Evolutionary conservation across 2,329 filamentous ascomycete species (phyloP).

Genomic region (Byssothecium circinans): DNA sequence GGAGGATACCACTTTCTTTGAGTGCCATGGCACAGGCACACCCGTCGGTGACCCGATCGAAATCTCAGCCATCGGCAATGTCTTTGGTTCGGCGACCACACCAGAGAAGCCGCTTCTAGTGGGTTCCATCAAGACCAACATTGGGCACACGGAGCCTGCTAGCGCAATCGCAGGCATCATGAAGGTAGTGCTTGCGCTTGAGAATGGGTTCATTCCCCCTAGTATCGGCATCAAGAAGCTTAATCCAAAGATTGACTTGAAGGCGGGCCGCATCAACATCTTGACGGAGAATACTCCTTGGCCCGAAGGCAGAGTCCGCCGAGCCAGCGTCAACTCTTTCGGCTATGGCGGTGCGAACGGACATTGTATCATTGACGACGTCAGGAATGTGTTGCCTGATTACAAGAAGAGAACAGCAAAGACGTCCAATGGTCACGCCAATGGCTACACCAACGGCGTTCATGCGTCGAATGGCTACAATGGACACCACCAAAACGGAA

Average conservation of each 20-base stretch:
- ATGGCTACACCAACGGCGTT: too few relatives aligned
- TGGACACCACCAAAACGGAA: too few relatives aligned
- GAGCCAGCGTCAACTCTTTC: conserved; percentile 49
- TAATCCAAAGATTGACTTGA: conserved; percentile 19
- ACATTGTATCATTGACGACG: conserved; percentile 1
- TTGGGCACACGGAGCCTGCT: conserved; percentile 46
- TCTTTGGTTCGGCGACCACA: neutral
- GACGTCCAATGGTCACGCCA: too few relatives aligned
- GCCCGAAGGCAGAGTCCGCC: conserved; percentile 8
- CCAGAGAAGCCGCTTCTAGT: conserved; percentile 10
- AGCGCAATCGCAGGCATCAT: conserved; percentile 41
- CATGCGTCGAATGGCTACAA: too few relatives aligned
- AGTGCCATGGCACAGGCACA: conserved; percentile 57
- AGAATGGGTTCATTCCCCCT: conserved; percentile 31
- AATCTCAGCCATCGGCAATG: conserved; percentile 2
- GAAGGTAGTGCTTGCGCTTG: conserved; percentile 43
- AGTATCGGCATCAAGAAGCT: conserved; percentile 35
- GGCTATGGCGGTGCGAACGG: conserved; percentile 45
- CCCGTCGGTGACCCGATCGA: conserved; percentile 41
- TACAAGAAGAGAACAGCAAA: too few relatives aligned
- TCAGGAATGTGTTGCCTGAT: neutral
- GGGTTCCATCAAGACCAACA: conserved; percentile 35
- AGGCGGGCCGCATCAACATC: conserved; percentile 2
- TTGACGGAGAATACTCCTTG: conserved; percentile 2
- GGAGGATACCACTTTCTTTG: conserved; percentile 12